Evolutionary conservation across 176 grass and related monocot genomes (phyloP).

Genomic region (Phoenix roebelenii): DNA sequence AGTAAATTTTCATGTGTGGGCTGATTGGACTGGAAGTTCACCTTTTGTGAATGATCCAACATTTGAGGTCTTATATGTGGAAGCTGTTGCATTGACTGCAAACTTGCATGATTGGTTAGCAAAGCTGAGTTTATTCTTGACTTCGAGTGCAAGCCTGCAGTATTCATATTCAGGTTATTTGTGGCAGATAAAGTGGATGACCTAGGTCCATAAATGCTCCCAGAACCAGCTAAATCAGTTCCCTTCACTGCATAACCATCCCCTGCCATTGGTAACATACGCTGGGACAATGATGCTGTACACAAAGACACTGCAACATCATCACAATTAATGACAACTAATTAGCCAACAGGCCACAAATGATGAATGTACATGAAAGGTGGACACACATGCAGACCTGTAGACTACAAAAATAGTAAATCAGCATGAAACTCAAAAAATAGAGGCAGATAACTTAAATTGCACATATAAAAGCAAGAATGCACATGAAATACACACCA

Average conservation of each 20-base stretch:
- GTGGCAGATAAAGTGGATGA: conserved; percentile 50
- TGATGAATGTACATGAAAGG: too few relatives aligned
- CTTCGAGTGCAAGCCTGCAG: conserved; percentile 55
- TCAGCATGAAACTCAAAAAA: too few relatives aligned
- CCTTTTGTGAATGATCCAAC: conserved; percentile 65
- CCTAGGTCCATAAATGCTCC: conserved; percentile 51
- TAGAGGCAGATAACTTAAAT: too few relatives aligned
- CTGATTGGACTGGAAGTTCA: conserved; percentile 65
- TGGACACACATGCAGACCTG: too few relatives aligned
- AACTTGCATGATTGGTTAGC: conserved; percentile 48
- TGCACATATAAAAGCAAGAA: too few relatives aligned
- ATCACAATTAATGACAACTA: too few relatives aligned
- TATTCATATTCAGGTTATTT: conserved; percentile 51
- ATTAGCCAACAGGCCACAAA: too few relatives aligned
- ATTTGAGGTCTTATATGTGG: conserved; percentile 60
- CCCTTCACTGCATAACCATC: conserved; percentile 24
- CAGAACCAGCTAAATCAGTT: conserved; percentile 30
- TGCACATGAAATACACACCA: too few relatives aligned
- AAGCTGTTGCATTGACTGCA: conserved; percentile 61
- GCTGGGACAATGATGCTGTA: conserved; percentile 34
- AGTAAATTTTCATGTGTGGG: conserved; percentile 45
- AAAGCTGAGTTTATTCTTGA: conserved; percentile 57
- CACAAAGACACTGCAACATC: conserved; percentile 12
- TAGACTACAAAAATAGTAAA: too few relatives aligned
- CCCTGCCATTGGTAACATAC: conserved; percentile 13